Evolutionary conservation across 2,329 filamentous ascomycete species (phyloP), one percentile per base, ranked within the genome.

Genomic region (Cladophialophora chaetospira): DNA sequence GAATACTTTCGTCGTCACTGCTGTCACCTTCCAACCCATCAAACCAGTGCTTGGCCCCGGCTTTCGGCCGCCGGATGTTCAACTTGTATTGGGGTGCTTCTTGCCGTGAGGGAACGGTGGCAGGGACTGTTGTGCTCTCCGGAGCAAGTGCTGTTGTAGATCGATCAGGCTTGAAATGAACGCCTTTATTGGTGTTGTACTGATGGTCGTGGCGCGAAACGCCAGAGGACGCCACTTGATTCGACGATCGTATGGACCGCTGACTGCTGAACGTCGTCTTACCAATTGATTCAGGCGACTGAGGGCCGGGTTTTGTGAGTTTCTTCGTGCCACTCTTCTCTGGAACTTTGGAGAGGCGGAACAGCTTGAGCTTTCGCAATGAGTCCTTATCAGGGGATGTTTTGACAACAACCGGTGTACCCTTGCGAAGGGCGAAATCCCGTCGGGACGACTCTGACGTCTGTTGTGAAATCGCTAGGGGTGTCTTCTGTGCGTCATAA

Each of bases 401-500:
- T 46, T 66, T 67, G 56, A 69, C 59, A 8, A 70, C 65, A 19
- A 67, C 66, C 28, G 67, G 70, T 52, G 57, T 67, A 17, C 70
- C 70, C 64, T 75, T 75, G 26, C 71, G 62, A 49, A 74, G 60
- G 26, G 70, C 67, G 55, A 73, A 63, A 58, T 75, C 73, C 33
- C 72, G 66, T 40, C 70, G 67, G 5, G 73, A 75, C 19, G 72
- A 74, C n/a, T 69, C 71, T n/a, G 73, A 74, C 3, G 73, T 75
- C 58, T 77, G 73, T 58, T 77, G 73, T 38, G 73, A 74, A 29
- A 74, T 69, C 6, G 69, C 63, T 11, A 73, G 67, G 15, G 72
- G 70, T 3, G 71, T 72, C 51, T 73, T 75, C 47, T 75, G 71
- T 17, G 74, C 70, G 60, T 75, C 76, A 59, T 78, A 79, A 57